These are phyloP conservation scores for Phyllosticta ampelicida DNA, from an alignment of 2,329 filamentous ascomycete species.

Conservation along the genomic window DNA sequence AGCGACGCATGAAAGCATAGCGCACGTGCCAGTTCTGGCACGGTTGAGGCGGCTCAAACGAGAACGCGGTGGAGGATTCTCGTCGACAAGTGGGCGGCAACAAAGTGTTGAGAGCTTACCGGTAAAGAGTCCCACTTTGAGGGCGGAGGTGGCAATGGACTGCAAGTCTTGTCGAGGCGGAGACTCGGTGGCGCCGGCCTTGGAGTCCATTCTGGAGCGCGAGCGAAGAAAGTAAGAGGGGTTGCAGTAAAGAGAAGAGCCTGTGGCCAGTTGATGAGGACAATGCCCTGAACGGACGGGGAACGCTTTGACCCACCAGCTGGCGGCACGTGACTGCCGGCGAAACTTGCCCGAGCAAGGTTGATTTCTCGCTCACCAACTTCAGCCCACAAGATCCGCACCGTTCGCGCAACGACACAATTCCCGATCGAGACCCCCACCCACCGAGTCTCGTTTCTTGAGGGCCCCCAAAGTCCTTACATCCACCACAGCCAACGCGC, in stretches of 20 bases:
- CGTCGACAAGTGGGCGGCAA: not conserved
- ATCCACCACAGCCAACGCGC: constrained; percentile 26
- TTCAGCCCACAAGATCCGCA: constrained; percentile 10
- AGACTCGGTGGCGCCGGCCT: not conserved
- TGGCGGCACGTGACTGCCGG: constrained; percentile 4
- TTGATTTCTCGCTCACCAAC: constrained; percentile 9
- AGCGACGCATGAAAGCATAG: not conserved
- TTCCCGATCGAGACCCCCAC: constrained; percentile 5
- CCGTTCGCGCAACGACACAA: constrained; percentile 4
- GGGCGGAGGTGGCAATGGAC: constrained; percentile 1
- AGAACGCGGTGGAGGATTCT: not conserved
- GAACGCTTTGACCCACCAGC: not conserved
- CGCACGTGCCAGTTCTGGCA: not conserved
- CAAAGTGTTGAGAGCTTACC: constrained; percentile 4
- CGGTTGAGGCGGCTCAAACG: not conserved
- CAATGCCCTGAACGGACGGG: too few species aligned
- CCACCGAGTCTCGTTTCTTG: not conserved
- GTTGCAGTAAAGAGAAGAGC: not conserved
- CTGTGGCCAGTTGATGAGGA: not conserved
- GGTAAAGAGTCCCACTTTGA: constrained; percentile 8
- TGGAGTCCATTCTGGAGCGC: not conserved
- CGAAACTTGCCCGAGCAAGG: not conserved
- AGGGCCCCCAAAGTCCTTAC: constrained; percentile 14
- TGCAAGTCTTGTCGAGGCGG: not conserved
- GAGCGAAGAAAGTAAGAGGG: not conserved